These are phyloP conservation scores for Globisporangium uncinulatum DNA, from an alignment of 352 stramenopile genomes.

Conservation along the genomic window DNA sequence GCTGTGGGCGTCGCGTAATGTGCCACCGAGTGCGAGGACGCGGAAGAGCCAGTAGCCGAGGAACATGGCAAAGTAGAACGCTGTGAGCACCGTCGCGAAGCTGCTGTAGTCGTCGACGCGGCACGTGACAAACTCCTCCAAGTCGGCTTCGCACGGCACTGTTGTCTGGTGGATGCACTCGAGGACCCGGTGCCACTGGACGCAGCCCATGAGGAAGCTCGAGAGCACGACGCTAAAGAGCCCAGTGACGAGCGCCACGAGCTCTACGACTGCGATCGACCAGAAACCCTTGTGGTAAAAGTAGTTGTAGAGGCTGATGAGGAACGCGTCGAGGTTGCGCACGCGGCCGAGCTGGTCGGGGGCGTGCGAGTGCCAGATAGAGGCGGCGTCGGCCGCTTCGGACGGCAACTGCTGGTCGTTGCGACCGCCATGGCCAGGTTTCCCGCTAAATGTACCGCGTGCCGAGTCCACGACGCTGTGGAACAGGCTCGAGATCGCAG, in stretches of 20 bases:
- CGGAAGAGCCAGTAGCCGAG: conserved; percentile 90
- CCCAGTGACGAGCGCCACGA: conserved; percentile 90
- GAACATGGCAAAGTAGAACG: conserved; percentile 94
- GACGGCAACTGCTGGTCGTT: conserved; percentile 8
- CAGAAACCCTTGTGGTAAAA: conserved; percentile 93
- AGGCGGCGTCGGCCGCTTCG: background rate
- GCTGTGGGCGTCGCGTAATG: conserved; percentile 81
- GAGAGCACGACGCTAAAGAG: conserved; percentile 95
- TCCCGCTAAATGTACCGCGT: conserved; percentile 27
- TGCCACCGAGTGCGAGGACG: conserved; percentile 75
- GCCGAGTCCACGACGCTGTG: conserved; percentile 57
- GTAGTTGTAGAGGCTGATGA: conserved; percentile 93
- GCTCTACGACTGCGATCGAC: conserved; percentile 82
- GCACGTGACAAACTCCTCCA: conserved; percentile 73
- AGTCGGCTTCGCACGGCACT: conserved; percentile 71
- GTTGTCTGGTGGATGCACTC: conserved; percentile 74
- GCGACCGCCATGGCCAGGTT: background rate
- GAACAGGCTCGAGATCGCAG: conserved; percentile 73
- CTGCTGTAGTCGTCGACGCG: conserved; percentile 42
- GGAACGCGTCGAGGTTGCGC: conserved; percentile 87
- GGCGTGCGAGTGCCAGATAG: conserved; percentile 29
- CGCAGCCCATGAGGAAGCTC: conserved; percentile 93
- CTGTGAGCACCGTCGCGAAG: conserved; percentile 54
- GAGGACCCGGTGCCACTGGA: conserved; percentile 93
- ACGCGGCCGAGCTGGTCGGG: conserved; percentile 70